Conservation (phyloP, 257 asterid genomes). For the Nicotiana undulata region DNA sequence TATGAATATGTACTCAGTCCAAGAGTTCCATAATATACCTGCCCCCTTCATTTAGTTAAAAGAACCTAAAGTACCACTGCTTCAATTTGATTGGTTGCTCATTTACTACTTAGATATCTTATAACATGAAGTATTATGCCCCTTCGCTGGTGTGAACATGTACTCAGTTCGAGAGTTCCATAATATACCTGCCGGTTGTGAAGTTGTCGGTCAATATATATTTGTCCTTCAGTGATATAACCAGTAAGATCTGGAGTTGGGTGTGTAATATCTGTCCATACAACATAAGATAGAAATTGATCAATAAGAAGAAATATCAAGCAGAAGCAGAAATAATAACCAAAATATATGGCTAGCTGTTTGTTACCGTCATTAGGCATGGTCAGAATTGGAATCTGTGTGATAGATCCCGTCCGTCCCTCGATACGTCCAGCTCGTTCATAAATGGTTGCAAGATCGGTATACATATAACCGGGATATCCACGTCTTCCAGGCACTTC, state of each 20-base stretch:
- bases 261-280: conserved; percentile 80
- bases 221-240: conserved; percentile 98
- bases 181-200: conserved; percentile 35
- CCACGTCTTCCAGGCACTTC: conserved; percentile 99
- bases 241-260: conserved; percentile 99
- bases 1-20: background rate
- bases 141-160: background rate
- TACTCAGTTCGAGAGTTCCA: background rate
- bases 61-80: background rate
- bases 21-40: background rate
- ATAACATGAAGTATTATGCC: background rate
- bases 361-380: conserved; percentile 94
- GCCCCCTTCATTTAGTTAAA: background rate
- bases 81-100: background rate
- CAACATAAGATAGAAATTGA: conserved; percentile 17
- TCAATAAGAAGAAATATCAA: background rate
- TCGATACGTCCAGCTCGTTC: conserved; percentile 99
- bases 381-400: conserved; percentile 92
- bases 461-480: conserved; percentile 92
- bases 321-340: background rate
- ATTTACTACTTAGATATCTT: background rate
- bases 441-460: conserved; percentile 94
- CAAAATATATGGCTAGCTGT: background rate
- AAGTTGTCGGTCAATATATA: conserved; percentile 95
- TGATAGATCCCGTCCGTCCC: conserved; percentile 96